Evolutionary conservation across 192 early-diverging fungal species (phyloP).

Genomic region (Cetraspora pellucida): DNA sequence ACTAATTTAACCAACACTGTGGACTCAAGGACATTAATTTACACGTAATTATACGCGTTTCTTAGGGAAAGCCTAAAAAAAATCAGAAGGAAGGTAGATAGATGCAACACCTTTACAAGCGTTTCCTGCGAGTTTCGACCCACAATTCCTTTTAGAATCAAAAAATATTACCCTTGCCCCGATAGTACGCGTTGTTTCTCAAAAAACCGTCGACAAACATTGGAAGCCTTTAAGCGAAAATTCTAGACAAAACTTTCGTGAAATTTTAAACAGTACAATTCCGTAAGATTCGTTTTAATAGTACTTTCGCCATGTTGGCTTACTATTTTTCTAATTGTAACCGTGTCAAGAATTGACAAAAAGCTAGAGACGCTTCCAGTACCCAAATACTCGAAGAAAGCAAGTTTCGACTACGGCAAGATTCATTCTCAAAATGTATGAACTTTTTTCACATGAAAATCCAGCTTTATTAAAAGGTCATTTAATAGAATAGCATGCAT

Average conservation of each 20-base stretch:
- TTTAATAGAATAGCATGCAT: neutral
- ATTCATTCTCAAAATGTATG: constrained; percentile 14
- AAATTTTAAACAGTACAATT: neutral
- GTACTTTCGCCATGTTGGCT: neutral
- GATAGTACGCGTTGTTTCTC: too few relatives aligned
- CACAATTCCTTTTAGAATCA: too few relatives aligned
- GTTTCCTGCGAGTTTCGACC: too few relatives aligned
- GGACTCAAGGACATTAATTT: too few relatives aligned
- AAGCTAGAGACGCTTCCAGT: neutral
- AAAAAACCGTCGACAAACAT: neutral
- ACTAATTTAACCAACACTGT: too few relatives aligned
- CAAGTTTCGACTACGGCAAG: constrained; percentile 3
- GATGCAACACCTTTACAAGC: too few relatives aligned
- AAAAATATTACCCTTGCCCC: too few relatives aligned
- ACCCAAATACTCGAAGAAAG: neutral
- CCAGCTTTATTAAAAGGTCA: neutral
- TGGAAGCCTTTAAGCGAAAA: constrained; percentile 4
- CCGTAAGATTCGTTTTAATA: neutral
- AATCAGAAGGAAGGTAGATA: too few relatives aligned
- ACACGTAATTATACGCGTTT: too few relatives aligned
- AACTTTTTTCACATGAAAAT: neutral
- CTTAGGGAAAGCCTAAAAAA: too few relatives aligned
- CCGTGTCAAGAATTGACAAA: constrained; percentile 9
- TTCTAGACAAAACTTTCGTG: neutral
- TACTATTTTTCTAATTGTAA: neutral